A percentile compares a stretch with the other conserved stretches of the same genome.
These are phyloP conservation scores for Gliomastix tumulicola DNA, from an alignment of 2,329 filamentous ascomycete species.

Conservation along the genomic window DNA sequence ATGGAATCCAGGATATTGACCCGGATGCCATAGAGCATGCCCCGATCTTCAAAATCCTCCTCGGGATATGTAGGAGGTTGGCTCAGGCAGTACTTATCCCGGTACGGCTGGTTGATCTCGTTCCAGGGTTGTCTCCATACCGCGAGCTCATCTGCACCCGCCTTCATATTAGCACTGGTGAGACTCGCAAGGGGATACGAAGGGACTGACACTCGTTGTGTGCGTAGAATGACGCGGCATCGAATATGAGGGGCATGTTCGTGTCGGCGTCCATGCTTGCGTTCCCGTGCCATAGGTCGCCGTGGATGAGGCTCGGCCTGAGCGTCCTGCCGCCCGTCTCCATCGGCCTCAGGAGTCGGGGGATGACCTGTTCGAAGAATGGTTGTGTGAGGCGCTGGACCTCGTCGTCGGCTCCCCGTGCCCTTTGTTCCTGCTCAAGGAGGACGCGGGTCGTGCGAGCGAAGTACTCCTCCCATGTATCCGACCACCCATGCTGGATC, in stretches of 20 bases:
- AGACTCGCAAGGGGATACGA: neutral
- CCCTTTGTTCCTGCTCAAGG: slow-evolving; percentile 1
- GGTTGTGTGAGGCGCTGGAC: slow-evolving; percentile 8
- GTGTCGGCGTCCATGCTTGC: slow-evolving; percentile 15
- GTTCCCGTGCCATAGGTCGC: slow-evolving; percentile 24
- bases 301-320: slow-evolving; percentile 20
- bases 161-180: too few relatives aligned
- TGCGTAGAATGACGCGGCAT: slow-evolving; percentile 19
- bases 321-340: slow-evolving; percentile 17
- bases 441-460: slow-evolving; percentile 1
- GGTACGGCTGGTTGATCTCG: slow-evolving; percentile 8
- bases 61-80: slow-evolving; percentile 11
- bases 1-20: slow-evolving; percentile 12
- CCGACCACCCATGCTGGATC: slow-evolving; percentile 17
- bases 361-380: slow-evolving; percentile 17
- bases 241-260: slow-evolving; percentile 18
- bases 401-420: slow-evolving; percentile 6
- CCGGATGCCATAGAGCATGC: slow-evolving; percentile 13
- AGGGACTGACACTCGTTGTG: slow-evolving; percentile 15
- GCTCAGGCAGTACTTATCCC: slow-evolving; percentile 11
- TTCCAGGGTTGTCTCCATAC: slow-evolving; percentile 5
- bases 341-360: slow-evolving; percentile 17
- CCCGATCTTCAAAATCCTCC: slow-evolving; percentile 14
- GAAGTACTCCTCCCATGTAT: slow-evolving; percentile 26
- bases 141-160: slow-evolving; percentile 4